Evolutionary conservation across 768 basidiomycete species (phyloP), one percentile per base, ranked within the genome.

Genomic region (Hemileccinum impolitum): DNA sequence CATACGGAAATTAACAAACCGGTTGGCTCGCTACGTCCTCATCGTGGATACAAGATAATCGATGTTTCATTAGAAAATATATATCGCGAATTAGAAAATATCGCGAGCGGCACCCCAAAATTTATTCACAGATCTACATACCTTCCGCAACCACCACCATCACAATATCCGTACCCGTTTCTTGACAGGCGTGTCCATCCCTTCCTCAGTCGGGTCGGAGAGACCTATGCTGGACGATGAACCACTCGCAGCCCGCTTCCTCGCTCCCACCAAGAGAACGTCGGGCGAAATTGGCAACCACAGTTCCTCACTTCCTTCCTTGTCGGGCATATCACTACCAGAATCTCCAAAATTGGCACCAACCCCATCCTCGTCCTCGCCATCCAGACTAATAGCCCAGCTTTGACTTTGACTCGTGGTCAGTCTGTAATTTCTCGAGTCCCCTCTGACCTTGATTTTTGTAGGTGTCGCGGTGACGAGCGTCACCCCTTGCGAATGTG

Each of bases 381-480:
- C 26, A 25, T 34, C 46, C 21, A 30, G 51, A 45, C 52, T 47
- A 7, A 38, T 18, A 2, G 48, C 50, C 15, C 35, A 45, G 30
- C 49, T 40, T 37, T 51, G 52, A 41, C 51, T 45, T 25, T 60
- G 54, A 30, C 39, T 52, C 19, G 43, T 14, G 12, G 42, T 18
- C n/a, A 15, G 46, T 34, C 43, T 55, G 39, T 45, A 19, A 34
- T 39, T 53, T 37, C 49, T 43, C 42, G 43, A 2, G 11, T 47
- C 43, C 23, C 32, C 52, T 45, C 52, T 52, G 39, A 46, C 39
- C 31, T 57, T 61, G 38, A 67, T 61, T 52, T 79, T 79, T 17
- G 69, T 68, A 5, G 82, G 82, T 12, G 81, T 85, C 12, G 78
- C 78, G 2, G 73, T 74, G 19, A 85, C 82, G 23, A 85, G 72